Percentiles rank a stretch among this genome's conserved stretches.
phyloP scores from a whole-genome alignment of 805 yeast species.

The Saccharomycopsis javanensis region DNA sequence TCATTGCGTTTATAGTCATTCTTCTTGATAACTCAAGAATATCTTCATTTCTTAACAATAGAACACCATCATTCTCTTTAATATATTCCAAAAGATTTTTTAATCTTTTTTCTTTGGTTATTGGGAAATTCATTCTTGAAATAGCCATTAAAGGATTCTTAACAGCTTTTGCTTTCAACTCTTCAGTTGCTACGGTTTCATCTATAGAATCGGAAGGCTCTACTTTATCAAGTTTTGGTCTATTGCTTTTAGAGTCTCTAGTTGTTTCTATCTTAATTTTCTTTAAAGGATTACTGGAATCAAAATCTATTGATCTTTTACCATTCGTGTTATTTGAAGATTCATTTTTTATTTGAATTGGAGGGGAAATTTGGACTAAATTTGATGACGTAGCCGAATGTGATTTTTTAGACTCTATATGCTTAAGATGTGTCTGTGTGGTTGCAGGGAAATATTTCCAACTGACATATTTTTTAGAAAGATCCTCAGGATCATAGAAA shows the following conservation, averaged over 20 bases:
- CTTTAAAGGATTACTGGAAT: not conserved
- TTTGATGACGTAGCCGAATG: not conserved
- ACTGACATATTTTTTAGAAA: not conserved
- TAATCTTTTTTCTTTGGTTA: constrained; percentile 2
- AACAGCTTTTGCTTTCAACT: not conserved
- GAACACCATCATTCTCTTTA: constrained; percentile 5
- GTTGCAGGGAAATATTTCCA: not conserved
- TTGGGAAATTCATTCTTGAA: constrained; percentile 1
- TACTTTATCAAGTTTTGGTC: not conserved
- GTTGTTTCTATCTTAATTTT: not conserved
- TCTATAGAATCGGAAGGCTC: not conserved
- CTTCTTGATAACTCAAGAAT: not conserved
- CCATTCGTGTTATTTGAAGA: not conserved
- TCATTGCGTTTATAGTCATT: not conserved
- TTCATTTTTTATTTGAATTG: not conserved
- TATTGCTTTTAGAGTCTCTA: too few species aligned
- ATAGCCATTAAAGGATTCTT: not conserved
- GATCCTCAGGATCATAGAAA: not conserved
- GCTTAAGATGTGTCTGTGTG: not conserved
- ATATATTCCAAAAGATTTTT: constrained; percentile 3
- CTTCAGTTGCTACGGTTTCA: not conserved
- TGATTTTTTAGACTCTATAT: not conserved
- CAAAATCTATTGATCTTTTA: not conserved
- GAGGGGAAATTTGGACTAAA: not conserved
- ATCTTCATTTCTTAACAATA: not conserved